Conservation (phyloP, 2,329 filamentous ascomycete genomes). For the Penicillium verrucosum region DNA sequence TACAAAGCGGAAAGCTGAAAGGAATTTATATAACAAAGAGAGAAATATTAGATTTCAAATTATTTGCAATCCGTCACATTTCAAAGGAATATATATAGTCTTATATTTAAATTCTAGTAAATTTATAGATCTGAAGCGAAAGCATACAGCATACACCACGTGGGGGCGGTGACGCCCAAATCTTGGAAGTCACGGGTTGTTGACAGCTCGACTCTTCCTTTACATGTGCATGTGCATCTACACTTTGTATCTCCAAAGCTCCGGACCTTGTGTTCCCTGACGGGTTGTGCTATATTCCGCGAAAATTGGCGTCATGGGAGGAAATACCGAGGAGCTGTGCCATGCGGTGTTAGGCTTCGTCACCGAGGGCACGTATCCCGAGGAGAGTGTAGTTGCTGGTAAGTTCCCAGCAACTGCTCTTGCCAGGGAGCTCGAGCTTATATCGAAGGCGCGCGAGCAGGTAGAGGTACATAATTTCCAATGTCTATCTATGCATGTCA, state of each 20-base stretch:
- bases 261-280: not conserved
- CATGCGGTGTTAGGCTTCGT: constrained; percentile 65
- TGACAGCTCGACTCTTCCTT: constrained; percentile 21
- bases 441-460: constrained; percentile 52
- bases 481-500: not conserved
- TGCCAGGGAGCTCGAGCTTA: constrained; percentile 49
- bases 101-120: not conserved
- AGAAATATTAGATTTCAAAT: not conserved
- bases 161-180: constrained; percentile 33
- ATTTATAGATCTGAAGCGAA: not conserved
- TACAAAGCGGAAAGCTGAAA: constrained; percentile 22
- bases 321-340: constrained; percentile 47
- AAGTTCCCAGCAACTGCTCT: constrained; percentile 50
- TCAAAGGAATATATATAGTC: not conserved
- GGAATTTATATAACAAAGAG: constrained; percentile 5
- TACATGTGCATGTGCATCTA: not conserved
- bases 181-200: constrained; percentile 26
- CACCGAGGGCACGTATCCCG: constrained; percentile 54
- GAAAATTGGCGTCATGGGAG: constrained; percentile 25
- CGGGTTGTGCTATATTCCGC: constrained; percentile 21
- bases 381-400: constrained; percentile 55
- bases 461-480: constrained; percentile 46
- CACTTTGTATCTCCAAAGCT: not conserved
- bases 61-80: not conserved
- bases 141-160: constrained; percentile 3